Base-by-base conservation (phyloP, 2,329 filamentous ascomycete genomes). In the Aspergillus vadensis region DNA sequence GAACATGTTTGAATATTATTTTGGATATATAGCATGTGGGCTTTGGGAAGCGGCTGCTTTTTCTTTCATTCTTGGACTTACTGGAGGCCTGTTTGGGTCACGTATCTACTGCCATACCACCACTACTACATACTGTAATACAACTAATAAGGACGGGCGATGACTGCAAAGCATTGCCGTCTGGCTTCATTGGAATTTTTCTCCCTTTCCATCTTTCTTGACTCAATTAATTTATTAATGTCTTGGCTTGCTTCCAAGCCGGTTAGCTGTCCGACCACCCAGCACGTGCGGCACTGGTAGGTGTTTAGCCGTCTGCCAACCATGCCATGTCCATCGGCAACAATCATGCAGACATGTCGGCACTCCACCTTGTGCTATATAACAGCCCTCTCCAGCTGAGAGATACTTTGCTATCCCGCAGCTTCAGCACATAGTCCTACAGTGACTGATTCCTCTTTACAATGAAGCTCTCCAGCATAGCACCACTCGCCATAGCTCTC, bases 401-500 rank as follows among this genome's bases (percentile, higher is more conserved):
- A 43, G 17, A 21, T 44, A 5, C 12, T 14, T 15, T 30, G 25
- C 14, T 9, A 6, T 30, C 14, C 15, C 7, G 15, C 47, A 32
- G 23, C 23, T 25, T 25, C 23, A 25, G 23, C 23, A 25, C 23
- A 25, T 1, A 25, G 23, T 25, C 23, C 23, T 43, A 3, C 15
- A 10, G 41, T 44, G 41, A 44, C n/a, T 44, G 4, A 12, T 12
- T 12, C 4, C 41, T 44, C 14, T 17, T 12, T 48, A 59, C 49
- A 12, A 73, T 73, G 71, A 72, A 64, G 64, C 76, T 97, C 32
- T 87, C 96, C 68, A 87, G 91, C 0, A 84, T 90, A 0, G 92
- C 92, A 0, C 88, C 91, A 0, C 87, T 87, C 51, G 92, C 91
- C 0, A 78, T 92, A 0, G 82, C 85, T 1, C 82, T 97, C 0